A percentile compares a stretch with the other conserved stretches of the same genome.
These are phyloP conservation scores for Biscogniauxia mediterranea DNA, from an alignment of 2,329 filamentous ascomycete species.

Conservation along the genomic window DNA sequence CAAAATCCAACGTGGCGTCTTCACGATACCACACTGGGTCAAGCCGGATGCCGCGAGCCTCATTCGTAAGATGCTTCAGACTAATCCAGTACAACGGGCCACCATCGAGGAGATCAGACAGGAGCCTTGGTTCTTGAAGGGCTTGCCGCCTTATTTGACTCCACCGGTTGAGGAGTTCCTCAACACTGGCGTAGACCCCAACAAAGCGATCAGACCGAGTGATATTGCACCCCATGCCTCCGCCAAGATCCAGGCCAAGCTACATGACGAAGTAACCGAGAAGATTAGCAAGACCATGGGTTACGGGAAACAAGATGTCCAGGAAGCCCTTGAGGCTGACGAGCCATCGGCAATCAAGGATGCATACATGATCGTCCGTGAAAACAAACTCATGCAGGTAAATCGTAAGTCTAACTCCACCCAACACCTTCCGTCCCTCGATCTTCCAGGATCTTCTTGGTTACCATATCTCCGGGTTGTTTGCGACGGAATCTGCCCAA, in stretches of 20 bases:
- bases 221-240: conserved; percentile 79
- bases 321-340: conserved; percentile 85
- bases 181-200: conserved; percentile 90
- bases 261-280: conserved; percentile 88
- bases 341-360: conserved; percentile 99
- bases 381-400: conserved; percentile 95
- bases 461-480: not conserved
- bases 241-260: conserved; percentile 76
- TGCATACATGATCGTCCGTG: conserved; percentile 94
- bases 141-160: conserved; percentile 82
- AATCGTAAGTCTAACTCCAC: conserved; percentile 66
- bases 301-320: conserved; percentile 90
- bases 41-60: conserved; percentile 76
- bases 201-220: conserved; percentile 82
- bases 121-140: conserved; percentile 90
- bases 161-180: conserved; percentile 88
- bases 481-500: not conserved
- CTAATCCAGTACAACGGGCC: conserved; percentile 90
- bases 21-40: conserved; percentile 89
- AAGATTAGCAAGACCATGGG: conserved; percentile 99
- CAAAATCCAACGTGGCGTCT: conserved; percentile 94
- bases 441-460: not conserved
- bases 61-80: conserved; percentile 91
- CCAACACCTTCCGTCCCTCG: conserved; percentile 1
- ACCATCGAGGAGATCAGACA: conserved; percentile 91